These are phyloP conservation scores for Zymoseptoria ardabiliae DNA, from an alignment of 2,329 filamentous ascomycete species.

Conservation along the genomic window DNA sequence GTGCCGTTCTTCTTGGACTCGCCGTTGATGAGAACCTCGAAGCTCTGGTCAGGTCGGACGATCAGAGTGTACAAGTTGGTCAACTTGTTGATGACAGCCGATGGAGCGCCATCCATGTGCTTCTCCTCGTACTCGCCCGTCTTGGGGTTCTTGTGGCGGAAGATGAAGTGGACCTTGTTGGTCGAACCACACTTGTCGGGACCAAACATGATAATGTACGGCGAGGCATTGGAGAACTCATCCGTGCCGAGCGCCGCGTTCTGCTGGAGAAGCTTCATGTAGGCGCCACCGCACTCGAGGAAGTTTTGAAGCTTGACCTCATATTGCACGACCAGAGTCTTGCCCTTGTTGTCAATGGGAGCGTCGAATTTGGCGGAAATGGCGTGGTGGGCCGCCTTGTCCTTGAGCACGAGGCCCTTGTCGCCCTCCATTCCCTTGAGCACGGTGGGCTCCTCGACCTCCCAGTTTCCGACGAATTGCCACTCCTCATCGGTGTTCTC, in stretches of 20 bases:
- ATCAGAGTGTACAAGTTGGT: constrained; percentile 94
- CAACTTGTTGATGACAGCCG: constrained; percentile 83
- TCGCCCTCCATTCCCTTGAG: constrained; percentile 91
- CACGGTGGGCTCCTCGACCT: constrained; percentile 86
- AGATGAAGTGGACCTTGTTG: constrained; percentile 97
- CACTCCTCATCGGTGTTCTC: constrained; percentile 81
- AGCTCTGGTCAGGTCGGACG: constrained; percentile 94
- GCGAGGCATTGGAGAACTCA: constrained; percentile 94
- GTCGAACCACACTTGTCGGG: constrained; percentile 98
- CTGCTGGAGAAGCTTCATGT: constrained; percentile 97
- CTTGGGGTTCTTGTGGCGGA: constrained; percentile 99
- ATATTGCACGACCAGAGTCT: constrained; percentile 95
- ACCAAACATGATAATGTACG: constrained; percentile 99
- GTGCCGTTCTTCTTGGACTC: constrained; percentile 80
- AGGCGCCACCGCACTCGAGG: constrained; percentile 95
- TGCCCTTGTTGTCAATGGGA: constrained; percentile 93
- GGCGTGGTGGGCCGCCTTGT: constrained; percentile 94
- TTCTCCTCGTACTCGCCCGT: constrained; percentile 99
- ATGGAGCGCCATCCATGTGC: constrained; percentile 78
- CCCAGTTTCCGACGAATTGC: constrained; percentile 95
- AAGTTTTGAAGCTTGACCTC: constrained; percentile 98
- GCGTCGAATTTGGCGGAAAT: constrained; percentile 98
- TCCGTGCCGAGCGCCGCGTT: constrained; percentile 95
- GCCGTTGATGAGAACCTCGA: constrained; percentile 84
- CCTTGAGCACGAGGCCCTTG: constrained; percentile 97